Percentiles rank a stretch among this genome's conserved stretches.
Conservation (phyloP, 2,329 filamentous ascomycete species). For the Cladosporium cucumerinum region DNA sequence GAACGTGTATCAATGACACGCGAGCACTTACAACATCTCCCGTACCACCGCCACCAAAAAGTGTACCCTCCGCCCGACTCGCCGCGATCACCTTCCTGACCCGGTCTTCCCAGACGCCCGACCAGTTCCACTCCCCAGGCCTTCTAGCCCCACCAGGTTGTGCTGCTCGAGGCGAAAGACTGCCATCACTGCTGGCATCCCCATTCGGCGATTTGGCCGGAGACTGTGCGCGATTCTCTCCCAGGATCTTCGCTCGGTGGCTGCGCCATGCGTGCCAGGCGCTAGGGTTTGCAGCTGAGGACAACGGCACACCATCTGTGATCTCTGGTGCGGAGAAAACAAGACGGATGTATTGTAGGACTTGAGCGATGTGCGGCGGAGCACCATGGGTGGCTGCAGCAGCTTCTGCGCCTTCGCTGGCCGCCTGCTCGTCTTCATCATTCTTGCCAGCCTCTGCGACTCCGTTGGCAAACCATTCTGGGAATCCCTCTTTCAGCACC, state of each 20-base stretch:
- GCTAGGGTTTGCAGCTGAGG: slow-evolving; percentile 81
- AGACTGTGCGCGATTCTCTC: slow-evolving; percentile 1
- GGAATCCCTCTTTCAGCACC: slow-evolving; percentile 85
- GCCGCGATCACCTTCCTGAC: slow-evolving; percentile 74
- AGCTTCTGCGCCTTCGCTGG: background rate
- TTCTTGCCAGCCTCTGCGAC: background rate
- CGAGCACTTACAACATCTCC: slow-evolving; percentile 66
- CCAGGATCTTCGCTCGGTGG: slow-evolving; percentile 51
- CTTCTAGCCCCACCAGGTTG: slow-evolving; percentile 49
- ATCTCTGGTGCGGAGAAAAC: slow-evolving; percentile 75
- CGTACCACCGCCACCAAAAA: slow-evolving; percentile 69
- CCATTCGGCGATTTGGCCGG: slow-evolving; percentile 2
- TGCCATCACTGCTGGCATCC: slow-evolving; percentile 23
- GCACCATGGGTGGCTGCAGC: background rate
- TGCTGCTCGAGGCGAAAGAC: slow-evolving; percentile 29
- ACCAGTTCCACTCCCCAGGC: slow-evolving; percentile 94
- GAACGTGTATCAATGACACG: background rate
- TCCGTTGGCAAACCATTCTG: slow-evolving; percentile 65
- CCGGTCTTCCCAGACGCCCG: slow-evolving; percentile 90
- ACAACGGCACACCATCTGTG: slow-evolving; percentile 73
- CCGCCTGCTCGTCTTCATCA: background rate
- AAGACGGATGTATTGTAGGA: slow-evolving; percentile 77
- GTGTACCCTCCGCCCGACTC: slow-evolving; percentile 72
- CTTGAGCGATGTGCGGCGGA: slow-evolving; percentile 44
- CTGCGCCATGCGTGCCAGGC: slow-evolving; percentile 93